Conservation (phyloP, 257 asterid species). For the Galeopsis tetrahit region DNA sequence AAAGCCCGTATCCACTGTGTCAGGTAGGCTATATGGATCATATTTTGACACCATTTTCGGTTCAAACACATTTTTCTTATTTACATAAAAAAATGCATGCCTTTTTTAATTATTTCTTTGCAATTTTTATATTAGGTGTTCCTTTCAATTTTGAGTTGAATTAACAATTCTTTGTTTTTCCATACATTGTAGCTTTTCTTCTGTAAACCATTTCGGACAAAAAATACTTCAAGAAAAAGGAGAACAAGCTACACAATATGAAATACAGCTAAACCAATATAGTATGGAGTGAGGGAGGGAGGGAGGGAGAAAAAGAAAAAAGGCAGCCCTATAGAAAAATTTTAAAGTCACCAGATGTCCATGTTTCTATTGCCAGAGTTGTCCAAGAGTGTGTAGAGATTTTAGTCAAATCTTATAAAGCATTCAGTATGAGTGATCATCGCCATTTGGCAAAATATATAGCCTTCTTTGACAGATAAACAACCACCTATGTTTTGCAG, state of each 20-base stretch:
- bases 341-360: background rate
- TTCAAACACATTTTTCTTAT: background rate
- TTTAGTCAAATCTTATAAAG: constrained; percentile 8
- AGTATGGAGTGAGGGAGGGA: background rate
- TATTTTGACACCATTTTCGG: background rate
- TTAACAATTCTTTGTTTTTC: background rate
- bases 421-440: background rate
- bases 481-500: background rate
- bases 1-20: background rate
- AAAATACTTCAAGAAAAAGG: background rate
- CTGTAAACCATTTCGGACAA: background rate
- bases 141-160: background rate
- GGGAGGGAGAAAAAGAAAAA: background rate
- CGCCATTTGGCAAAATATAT: background rate
- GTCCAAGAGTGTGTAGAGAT: background rate
- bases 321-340: background rate
- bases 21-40: background rate
- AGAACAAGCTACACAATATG: background rate
- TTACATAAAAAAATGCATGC: background rate
- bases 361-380: constrained; percentile 1
- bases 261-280: background rate
- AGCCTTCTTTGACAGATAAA: background rate
- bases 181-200: background rate
- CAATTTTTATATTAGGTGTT: background rate
- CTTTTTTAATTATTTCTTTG: background rate